phyloP scores from a whole-genome alignment of 2,329 filamentous ascomycete species.

The Phialophora tarda region DNA sequence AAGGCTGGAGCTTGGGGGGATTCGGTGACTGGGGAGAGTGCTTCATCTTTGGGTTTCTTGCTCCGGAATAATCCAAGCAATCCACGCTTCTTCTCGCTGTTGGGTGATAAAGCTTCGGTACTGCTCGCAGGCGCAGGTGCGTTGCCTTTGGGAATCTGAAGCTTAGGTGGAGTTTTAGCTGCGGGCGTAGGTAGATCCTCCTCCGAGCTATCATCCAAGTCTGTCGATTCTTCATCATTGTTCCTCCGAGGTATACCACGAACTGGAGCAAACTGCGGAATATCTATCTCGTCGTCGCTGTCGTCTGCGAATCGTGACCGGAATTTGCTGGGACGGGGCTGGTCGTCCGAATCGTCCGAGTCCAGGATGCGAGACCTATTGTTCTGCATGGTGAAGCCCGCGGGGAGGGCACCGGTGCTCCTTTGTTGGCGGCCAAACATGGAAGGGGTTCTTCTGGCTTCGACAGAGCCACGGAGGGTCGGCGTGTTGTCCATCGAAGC shows the following conservation, averaged over 20 bases:
- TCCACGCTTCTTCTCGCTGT: slow-evolving; percentile 50
- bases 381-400: slow-evolving; percentile 16
- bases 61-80: slow-evolving; percentile 63
- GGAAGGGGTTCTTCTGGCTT: slow-evolving; percentile 48
- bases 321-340: slow-evolving; percentile 47
- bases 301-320: slow-evolving; percentile 72
- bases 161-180: slow-evolving; percentile 35
- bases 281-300: slow-evolving; percentile 70
- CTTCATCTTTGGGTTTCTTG: slow-evolving; percentile 59
- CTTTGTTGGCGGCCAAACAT: slow-evolving; percentile 46
- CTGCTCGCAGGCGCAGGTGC: slow-evolving; percentile 46
- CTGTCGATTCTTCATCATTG: slow-evolving; percentile 67
- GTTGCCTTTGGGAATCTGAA: slow-evolving; percentile 41
- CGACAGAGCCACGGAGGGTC: slow-evolving; percentile 34
- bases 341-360: slow-evolving; percentile 66
- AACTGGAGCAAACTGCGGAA: slow-evolving; percentile 58
- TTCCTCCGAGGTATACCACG: slow-evolving; percentile 65
- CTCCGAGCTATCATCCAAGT: slow-evolving; percentile 66
- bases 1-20: slow-evolving; percentile 43
- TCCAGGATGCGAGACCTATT: slow-evolving; percentile 60
- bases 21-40: slow-evolving; percentile 23
- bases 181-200: slow-evolving; percentile 47
- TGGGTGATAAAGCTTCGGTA: slow-evolving; percentile 37
- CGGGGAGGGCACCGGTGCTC: slow-evolving; percentile 45
- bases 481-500: slow-evolving; percentile 53